Conservation (phyloP, 306 rosid genomes). For the Medicago arabica region DNA sequence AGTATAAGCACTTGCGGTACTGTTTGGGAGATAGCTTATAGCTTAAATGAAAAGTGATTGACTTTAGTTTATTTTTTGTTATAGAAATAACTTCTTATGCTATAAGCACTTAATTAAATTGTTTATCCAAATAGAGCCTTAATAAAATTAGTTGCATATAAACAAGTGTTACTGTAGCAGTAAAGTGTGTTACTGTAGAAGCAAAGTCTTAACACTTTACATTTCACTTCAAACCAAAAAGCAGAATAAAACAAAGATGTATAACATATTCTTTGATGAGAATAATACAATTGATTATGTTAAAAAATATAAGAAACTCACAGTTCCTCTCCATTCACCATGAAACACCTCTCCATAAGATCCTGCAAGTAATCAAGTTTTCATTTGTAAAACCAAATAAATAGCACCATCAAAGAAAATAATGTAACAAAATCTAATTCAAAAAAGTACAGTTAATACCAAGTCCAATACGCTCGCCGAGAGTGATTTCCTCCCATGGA, state of each 20-base stretch:
- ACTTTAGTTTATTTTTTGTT: neutral
- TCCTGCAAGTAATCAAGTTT: conserved; percentile 63
- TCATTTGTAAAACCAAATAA: conserved; percentile 31
- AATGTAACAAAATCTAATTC: conserved; percentile 43
- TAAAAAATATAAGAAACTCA: conserved; percentile 58
- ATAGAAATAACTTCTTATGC: neutral
- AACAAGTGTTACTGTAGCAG: no score
- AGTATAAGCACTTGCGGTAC: no score
- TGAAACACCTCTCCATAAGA: conserved; percentile 98
- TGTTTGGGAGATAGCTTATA: no score
- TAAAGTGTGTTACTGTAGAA: no score
- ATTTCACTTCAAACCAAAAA: no score
- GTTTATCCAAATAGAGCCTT: no score
- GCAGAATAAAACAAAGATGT: neutral
- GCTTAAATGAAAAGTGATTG: neutral
- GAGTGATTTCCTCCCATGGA: conserved; percentile 85
- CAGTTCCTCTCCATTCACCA: conserved; percentile 98
- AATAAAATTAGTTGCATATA: neutral
- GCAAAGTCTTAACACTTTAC: no score
- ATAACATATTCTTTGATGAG: conserved; percentile 24
- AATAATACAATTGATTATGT: conserved; percentile 30
- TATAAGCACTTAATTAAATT: neutral
- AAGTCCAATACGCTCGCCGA: conserved; percentile 98
- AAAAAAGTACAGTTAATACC: conserved; percentile 64
- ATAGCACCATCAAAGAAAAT: conserved; percentile 30